These are phyloP conservation scores for Pseudozyma sp. DNA, from an alignment of 1,284 basidiomycete species.

Conservation along the genomic window DNA sequence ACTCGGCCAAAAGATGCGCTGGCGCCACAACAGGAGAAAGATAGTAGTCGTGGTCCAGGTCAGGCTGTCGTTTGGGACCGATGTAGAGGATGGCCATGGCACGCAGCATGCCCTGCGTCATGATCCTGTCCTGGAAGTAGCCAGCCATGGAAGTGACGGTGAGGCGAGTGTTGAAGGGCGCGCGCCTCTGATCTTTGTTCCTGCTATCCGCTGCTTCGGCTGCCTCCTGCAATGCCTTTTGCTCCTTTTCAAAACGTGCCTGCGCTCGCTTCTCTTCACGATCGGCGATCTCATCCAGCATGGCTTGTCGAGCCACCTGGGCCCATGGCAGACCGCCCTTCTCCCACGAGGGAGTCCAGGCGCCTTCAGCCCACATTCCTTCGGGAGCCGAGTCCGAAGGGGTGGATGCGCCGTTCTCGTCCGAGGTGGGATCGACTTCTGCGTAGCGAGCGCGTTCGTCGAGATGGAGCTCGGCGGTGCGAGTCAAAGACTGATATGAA, in stretches of 20 bases:
- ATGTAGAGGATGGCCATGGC: conserved; percentile 98
- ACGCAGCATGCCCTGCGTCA: conserved; percentile 76
- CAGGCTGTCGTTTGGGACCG: conserved; percentile 88
- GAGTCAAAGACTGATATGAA: conserved; percentile 55
- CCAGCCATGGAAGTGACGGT: conserved; percentile 96
- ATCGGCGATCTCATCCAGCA: conserved; percentile 31
- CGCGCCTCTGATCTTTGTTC: conserved; percentile 40
- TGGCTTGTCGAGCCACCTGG: conserved; percentile 35
- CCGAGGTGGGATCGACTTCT: conserved; percentile 54
- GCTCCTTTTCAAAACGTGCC: conserved; percentile 41
- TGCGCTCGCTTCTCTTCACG: conserved; percentile 38
- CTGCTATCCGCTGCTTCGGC: conserved; percentile 43
- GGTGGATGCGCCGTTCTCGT: conserved; percentile 31
- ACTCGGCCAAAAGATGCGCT: conserved; percentile 82
- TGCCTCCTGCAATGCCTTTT: conserved; percentile 37
- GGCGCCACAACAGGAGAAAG: conserved; percentile 94
- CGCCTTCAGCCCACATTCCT: conserved; percentile 25
- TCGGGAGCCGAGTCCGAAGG: conserved; percentile 36
- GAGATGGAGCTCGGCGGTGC: conserved; percentile 60
- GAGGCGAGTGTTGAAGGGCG: conserved; percentile 79
- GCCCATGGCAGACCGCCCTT: conserved; percentile 41
- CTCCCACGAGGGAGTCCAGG: conserved; percentile 41
- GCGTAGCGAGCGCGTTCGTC: conserved; percentile 60
- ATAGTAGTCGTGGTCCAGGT: conserved; percentile 93
- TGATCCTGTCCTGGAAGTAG: conserved; percentile 63